Base-by-base conservation (phyloP, 1,284 basidiomycete genomes). In the Golubevia pallescens region DNA sequence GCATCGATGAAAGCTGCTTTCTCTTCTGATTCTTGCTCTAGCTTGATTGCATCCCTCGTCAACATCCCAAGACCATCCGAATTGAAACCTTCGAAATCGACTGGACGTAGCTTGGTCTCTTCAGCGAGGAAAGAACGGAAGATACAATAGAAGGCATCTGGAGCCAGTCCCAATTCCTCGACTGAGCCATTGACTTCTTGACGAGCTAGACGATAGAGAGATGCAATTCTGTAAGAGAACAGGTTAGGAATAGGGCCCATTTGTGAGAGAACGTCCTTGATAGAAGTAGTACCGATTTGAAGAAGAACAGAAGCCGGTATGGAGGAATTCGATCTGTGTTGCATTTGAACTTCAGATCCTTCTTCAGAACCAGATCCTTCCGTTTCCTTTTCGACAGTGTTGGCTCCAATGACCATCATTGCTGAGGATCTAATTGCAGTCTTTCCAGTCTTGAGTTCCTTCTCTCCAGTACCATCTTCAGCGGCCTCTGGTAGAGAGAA, bases 121-220 rank as follows among this genome's bases (percentile, higher is more conserved):
- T 75, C 73, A 53, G 69, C 69, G 65, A 69, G 71, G 48, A 73
- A 73, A 21, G 71, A 70, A 21, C 73, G 71, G 56, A 73, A 60
- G 24, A 75, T 64, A 52, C 69, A 19, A 8, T 28, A 38, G 71
- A 71, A 75, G 3, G 63, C 73, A 32, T 65, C 60, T 3, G 16
- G 54, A 48, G 58, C 69, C 23, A 75, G 61, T 19, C 69, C 69
- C 57, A 71, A 54, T 34, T 67, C 55, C 32, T 20, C 53, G n/a
- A 62, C 21, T 3, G 23, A 20, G 6, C 7, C 42, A 53, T 53
- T 32, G n/a, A n/a, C 38, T 3, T 61, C 60, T 21, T 57, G 8
- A 48, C 61, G 67, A 6, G 70, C 68, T 13, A 54, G 57, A 56
- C 73, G 68, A 51, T 75, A 75, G 20, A 75, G 57, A 10, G 24